These are phyloP conservation scores for Trichoderma semiorbis DNA, from an alignment of 2,329 filamentous ascomycete genomes.

Conservation along the genomic window DNA sequence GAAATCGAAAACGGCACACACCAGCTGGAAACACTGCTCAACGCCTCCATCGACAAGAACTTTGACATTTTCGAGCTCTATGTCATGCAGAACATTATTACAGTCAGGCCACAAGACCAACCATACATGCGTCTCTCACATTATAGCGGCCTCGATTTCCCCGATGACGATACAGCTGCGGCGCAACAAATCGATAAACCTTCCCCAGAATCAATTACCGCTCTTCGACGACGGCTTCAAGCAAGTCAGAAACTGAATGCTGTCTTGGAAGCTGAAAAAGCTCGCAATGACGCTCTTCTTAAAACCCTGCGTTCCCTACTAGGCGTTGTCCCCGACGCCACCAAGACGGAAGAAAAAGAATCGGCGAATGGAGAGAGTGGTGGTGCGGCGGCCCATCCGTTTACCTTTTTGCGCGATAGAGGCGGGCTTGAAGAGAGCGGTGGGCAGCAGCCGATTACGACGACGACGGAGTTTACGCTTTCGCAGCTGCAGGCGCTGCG, in stretches of 20 bases:
- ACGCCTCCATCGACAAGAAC: conserved; percentile 76
- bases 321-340: conserved; percentile 29
- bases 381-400: conserved; percentile 26
- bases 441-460: conserved; percentile 57
- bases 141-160: conserved; percentile 67
- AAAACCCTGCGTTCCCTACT: conserved; percentile 53
- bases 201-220: conserved; percentile 64
- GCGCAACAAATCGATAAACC: conserved; percentile 35
- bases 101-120: conserved; percentile 64
- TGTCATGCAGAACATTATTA: conserved; percentile 79
- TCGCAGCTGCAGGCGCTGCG: conserved; percentile 80
- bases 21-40: conserved; percentile 77
- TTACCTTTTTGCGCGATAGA: conserved; percentile 57
- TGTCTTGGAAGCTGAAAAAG: conserved; percentile 65
- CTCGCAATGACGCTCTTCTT: conserved; percentile 69
- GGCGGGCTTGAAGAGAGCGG: conserved; percentile 50
- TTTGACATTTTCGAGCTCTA: conserved; percentile 90
- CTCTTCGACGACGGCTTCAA: conserved; percentile 69
- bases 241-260: conserved; percentile 75
- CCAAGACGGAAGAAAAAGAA: neutral
- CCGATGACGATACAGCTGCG: neutral
- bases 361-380: conserved; percentile 17
- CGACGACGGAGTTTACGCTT: conserved; percentile 73
- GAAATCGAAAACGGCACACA: conserved; percentile 90
- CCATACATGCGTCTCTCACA: conserved; percentile 79